Base-by-base conservation (phyloP, 2,329 filamentous ascomycete genomes). In the Colletotrichum australisinense region DNA sequence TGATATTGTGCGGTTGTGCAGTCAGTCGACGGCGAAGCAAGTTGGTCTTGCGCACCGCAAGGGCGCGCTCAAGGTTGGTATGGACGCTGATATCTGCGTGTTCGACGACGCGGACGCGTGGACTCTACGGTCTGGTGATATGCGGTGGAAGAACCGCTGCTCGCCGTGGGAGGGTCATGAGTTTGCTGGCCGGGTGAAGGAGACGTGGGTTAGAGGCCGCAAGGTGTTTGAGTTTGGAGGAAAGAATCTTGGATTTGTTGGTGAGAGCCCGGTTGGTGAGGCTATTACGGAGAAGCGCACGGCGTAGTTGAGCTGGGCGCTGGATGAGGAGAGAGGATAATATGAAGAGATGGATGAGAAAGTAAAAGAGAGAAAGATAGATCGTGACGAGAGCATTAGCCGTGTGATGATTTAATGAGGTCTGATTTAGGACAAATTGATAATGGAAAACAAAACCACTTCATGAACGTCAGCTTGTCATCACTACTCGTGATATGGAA, bases 131-230 rank as follows among this genome's bases (percentile, higher is more conserved):
- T 87, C 89, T 22, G 91, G 89, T 74, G 94, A 95, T 63, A 97
- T 99, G 95, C 89, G 97, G 76, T 99, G 97, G 89, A 92, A 95
- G 83, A 98, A 98, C 83, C 94, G 95, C 79, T 95, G 95, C 86
- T 95, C 93, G 69, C 95, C 95, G 0, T 98, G 97, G 88, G 93
- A 98, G 81, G 94, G 94, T 24, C 93, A 93, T 82, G 88, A 86
- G 38, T 92, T 98, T 78, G 89, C 88, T 59, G 95, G 95, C 1
- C 90, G 95, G 72, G 95, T 98, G 12, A 87, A 85, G 72, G 94
- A 97, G 87, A 98, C 95, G 8, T 98, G 94, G 93, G 80, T 98
- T 74, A 88, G 95, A 7, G 95, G 95, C 0, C 86, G 85, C 75
- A 92, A 89, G 80, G 88, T 98, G n/a, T 97, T 93, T 81, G 88